These are phyloP conservation scores for Candida sanyaensis DNA, from an alignment of 1,139 yeast species.

Conservation along the genomic window DNA sequence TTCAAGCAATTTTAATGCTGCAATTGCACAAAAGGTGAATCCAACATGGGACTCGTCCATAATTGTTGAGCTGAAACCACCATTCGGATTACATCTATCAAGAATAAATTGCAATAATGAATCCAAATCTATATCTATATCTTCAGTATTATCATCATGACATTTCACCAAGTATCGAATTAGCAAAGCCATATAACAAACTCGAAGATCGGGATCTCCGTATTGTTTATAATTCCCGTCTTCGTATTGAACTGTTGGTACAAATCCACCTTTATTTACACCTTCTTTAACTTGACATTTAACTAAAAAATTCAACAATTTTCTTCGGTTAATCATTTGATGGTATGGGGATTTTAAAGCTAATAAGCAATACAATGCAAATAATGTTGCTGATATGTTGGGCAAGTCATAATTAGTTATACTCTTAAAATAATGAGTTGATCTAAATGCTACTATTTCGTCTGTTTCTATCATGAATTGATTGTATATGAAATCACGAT, in stretches of 20 bases:
- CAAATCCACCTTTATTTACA: conserved; percentile 53
- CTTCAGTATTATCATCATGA: conserved; percentile 11
- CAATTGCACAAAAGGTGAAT: conserved; percentile 81
- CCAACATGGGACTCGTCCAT: conserved; percentile 83
- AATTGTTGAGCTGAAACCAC: conserved; percentile 55
- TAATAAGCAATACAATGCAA: conserved; percentile 55
- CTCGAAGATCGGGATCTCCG: conserved; percentile 75
- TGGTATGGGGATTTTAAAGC: conserved; percentile 46
- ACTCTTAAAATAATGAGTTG: conserved; percentile 46
- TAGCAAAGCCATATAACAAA: conserved; percentile 72
- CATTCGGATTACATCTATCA: conserved; percentile 53
- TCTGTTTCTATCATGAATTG: conserved; percentile 45
- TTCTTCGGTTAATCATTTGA: conserved; percentile 38
- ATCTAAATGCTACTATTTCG: conserved; percentile 52
- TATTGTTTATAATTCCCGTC: conserved; percentile 19
- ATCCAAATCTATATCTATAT: conserved; percentile 44
- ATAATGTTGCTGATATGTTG: conserved; percentile 67
- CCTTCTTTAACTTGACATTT: conserved; percentile 62
- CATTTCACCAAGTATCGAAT: conserved; percentile 55
- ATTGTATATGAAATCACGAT: conserved; percentile 49
- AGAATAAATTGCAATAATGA: conserved; percentile 42
- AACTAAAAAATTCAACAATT: conserved; percentile 51
- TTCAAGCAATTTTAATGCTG: conserved; percentile 54
- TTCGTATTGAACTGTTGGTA: conserved; percentile 34
- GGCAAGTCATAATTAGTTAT: conserved; percentile 53